A percentile compares a stretch with the other conserved stretches of the same genome.
Conservation (phyloP, 306 rosid species). For the Pterocarpus macrocarpus region DNA sequence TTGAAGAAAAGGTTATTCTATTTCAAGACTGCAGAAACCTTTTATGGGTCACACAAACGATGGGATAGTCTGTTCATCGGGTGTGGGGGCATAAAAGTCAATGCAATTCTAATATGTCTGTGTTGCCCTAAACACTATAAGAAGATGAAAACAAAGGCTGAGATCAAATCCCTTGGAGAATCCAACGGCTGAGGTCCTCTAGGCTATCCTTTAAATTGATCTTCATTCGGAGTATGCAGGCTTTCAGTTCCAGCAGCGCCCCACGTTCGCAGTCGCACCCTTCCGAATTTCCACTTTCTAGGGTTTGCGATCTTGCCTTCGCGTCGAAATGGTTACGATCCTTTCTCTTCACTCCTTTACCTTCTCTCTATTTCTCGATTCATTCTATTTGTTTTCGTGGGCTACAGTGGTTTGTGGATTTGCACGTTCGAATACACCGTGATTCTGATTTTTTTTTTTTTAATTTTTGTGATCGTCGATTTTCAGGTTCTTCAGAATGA, state of each 20-base stretch:
- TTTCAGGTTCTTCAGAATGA: constrained; percentile 54
- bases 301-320: constrained; percentile 36
- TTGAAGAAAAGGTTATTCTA: too few relatives aligned
- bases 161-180: background rate
- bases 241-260: background rate
- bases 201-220: background rate
- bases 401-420: background rate
- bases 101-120: background rate
- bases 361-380: background rate
- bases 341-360: background rate
- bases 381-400: background rate
- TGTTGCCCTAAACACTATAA: constrained; percentile 32
- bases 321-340: constrained; percentile 23
- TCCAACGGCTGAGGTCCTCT: constrained; percentile 7
- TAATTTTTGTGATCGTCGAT: background rate
- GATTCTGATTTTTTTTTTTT: background rate
- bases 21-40: too few relatives aligned
- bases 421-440: background rate
- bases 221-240: fast-evolving
- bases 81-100: too few relatives aligned
- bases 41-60: too few relatives aligned
- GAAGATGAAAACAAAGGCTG: background rate
- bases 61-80: too few relatives aligned
- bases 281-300: background rate
- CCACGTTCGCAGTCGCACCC: constrained; percentile 30